A percentile compares a stretch with the other conserved stretches of the same genome.
Evolutionary conservation across 2,329 filamentous ascomycete species (phyloP).

Genomic region (Talaromyces atroroseus): DNA sequence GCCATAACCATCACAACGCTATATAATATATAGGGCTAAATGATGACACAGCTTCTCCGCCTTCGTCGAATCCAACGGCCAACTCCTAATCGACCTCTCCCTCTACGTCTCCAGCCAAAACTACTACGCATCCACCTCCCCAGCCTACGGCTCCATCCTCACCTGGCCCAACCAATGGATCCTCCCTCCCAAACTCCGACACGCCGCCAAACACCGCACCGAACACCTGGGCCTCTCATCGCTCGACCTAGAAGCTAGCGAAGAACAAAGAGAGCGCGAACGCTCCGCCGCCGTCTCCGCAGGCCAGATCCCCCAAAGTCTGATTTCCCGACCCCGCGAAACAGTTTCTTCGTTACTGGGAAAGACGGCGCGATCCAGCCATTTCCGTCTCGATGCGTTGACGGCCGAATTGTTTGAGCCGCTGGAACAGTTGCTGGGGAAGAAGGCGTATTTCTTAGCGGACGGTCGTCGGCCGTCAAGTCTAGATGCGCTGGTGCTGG

Average conservation of each 20-base stretch:
- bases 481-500: slow-evolving; percentile 75
- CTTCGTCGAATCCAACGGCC: slow-evolving; percentile 69
- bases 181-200: slow-evolving; percentile 66
- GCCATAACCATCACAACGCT: slow-evolving; percentile 14
- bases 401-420: slow-evolving; percentile 67
- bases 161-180: slow-evolving; percentile 86
- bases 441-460: slow-evolving; percentile 53
- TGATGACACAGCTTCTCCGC: slow-evolving; percentile 44
- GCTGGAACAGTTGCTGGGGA: slow-evolving; percentile 57
- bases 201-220: slow-evolving; percentile 64
- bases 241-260: slow-evolving; percentile 55
- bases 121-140: slow-evolving; percentile 70
- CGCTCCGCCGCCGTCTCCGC: slow-evolving; percentile 35
- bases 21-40: neutral
- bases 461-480: slow-evolving; percentile 49
- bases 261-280: slow-evolving; percentile 35
- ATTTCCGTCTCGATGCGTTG: slow-evolving; percentile 71
- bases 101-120: slow-evolving; percentile 89
- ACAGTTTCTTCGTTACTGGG: slow-evolving; percentile 59
- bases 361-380: slow-evolving; percentile 61
- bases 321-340: slow-evolving; percentile 52
- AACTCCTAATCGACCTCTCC: slow-evolving; percentile 73
- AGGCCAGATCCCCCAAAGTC: slow-evolving; percentile 40
- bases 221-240: slow-evolving; percentile 64
- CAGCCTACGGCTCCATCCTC: slow-evolving; percentile 73